These are phyloP conservation scores for Leptomonas pyrrhocoris DNA, from an alignment of 208 protist species.

Conservation along the genomic window DNA sequence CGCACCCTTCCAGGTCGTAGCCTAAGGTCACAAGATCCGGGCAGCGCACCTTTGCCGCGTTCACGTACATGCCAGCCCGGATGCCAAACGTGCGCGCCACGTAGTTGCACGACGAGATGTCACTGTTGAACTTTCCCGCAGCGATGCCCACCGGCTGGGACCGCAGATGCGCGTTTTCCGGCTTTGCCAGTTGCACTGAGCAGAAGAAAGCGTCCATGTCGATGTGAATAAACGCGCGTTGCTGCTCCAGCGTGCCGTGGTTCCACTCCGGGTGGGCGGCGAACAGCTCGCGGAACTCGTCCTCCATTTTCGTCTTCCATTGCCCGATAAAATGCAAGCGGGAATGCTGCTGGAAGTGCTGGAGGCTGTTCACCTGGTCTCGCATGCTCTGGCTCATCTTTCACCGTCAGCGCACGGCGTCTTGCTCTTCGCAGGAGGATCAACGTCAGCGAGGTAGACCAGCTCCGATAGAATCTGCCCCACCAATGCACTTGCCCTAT, in stretches of 20 bases:
- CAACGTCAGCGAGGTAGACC: slow-evolving; percentile 6
- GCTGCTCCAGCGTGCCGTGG: slow-evolving; percentile 58
- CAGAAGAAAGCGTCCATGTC: slow-evolving; percentile 97
- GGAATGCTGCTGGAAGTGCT: slow-evolving; percentile 87
- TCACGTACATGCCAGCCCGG: slow-evolving; percentile 92
- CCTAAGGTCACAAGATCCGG: slow-evolving; percentile 85
- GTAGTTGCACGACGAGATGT: slow-evolving; percentile 95
- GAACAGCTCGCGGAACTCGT: slow-evolving; percentile 69
- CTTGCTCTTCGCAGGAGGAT: not conserved
- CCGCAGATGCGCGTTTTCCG: slow-evolving; percentile 74
- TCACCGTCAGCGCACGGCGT: not conserved
- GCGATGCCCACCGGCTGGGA: slow-evolving; percentile 88
- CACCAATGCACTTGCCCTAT: slow-evolving; percentile 39
- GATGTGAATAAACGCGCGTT: slow-evolving; percentile 82
- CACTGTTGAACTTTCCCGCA: slow-evolving; percentile 80
- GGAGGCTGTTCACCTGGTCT: slow-evolving; percentile 81
- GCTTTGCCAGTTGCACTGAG: slow-evolving; percentile 86
- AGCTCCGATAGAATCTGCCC: slow-evolving; percentile 36
- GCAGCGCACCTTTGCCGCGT: slow-evolving; percentile 80
- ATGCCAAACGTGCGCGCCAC: slow-evolving; percentile 85
- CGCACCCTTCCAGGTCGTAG: slow-evolving; percentile 90
- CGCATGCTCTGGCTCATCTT: slow-evolving; percentile 26
- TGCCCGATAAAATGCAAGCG: slow-evolving; percentile 95
- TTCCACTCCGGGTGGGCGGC: slow-evolving; percentile 70
- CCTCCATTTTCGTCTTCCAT: slow-evolving; percentile 85